Percentiles rank a stretch among this genome's conserved stretches.
Conservation (phyloP, 148 eudicot genomes). For the Cornus kousa region DNA sequence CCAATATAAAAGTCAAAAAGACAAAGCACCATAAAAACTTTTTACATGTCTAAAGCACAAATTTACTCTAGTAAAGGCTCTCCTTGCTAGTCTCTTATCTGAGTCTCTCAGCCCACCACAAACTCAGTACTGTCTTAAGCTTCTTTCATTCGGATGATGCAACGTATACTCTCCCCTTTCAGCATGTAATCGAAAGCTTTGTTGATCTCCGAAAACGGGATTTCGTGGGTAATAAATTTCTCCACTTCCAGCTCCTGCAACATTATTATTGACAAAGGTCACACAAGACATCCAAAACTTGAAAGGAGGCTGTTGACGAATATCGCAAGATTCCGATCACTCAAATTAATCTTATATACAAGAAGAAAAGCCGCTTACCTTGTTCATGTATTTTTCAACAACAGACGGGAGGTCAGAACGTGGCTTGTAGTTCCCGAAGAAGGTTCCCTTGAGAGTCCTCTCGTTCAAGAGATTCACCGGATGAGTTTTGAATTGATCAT, state of each 20-base stretch:
- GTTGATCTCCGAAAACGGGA: conserved; percentile 5
- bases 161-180: background rate
- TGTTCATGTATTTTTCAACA: conserved; percentile 38
- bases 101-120: too few species aligned
- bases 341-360: too few species aligned
- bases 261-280: background rate
- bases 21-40: too few species aligned
- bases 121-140: background rate
- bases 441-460: conserved; percentile 53
- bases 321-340: too few species aligned
- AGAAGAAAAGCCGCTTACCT: conserved; percentile 14
- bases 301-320: too few species aligned
- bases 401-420: too few species aligned
- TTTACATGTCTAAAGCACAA: too few species aligned
- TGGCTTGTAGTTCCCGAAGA: conserved; percentile 31
- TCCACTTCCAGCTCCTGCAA: conserved; percentile 43
- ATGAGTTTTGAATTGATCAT: conserved; percentile 41
- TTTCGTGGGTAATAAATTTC: conserved; percentile 30
- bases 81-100: too few species aligned
- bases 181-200: too few species aligned
- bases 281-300: too few species aligned
- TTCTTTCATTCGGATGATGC: background rate
- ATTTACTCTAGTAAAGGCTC: too few species aligned
- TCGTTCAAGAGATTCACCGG: conserved; percentile 46
- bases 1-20: too few species aligned